Conservation (phyloP, 1,139 yeast species). For the Hemisphaericaspora subhashii region DNA sequence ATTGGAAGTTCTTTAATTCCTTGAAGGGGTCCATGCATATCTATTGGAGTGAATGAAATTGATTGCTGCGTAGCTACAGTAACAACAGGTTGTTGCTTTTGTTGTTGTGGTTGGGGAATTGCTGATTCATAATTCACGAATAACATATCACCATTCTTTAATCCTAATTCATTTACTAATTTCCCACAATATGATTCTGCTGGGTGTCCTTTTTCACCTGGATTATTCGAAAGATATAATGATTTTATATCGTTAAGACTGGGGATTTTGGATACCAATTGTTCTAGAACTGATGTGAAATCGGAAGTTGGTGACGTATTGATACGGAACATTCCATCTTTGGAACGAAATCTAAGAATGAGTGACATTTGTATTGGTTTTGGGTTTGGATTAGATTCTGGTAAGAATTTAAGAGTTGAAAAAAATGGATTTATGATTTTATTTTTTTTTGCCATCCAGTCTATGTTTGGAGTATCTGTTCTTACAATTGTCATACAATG, state of each 20-base stretch:
- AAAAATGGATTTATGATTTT: background rate
- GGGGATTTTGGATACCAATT: conserved; percentile 35
- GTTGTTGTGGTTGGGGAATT: conserved; percentile 9
- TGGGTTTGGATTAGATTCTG: background rate
- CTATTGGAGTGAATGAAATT: conserved; percentile 8
- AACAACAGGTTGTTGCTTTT: conserved; percentile 9
- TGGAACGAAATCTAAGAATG: conserved; percentile 71
- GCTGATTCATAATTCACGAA: conserved; percentile 50
- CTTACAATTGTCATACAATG: no score
- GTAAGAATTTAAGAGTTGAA: background rate
- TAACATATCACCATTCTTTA: conserved; percentile 82
- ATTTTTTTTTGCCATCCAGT: background rate
- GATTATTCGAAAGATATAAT: conserved; percentile 44
- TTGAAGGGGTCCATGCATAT: conserved; percentile 5
- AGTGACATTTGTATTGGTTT: conserved; percentile 7
- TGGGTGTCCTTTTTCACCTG: conserved; percentile 49
- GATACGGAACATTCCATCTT: conserved; percentile 79
- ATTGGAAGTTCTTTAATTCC: conserved; percentile 49
- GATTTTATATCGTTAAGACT: conserved; percentile 31
- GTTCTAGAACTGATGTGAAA: conserved; percentile 50
- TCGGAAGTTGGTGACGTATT: conserved; percentile 47
- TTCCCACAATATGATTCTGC: conserved; percentile 44
- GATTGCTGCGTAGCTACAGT: no score
- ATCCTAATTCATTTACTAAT: conserved; percentile 53
- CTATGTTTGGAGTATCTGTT: background rate